Evolutionary conservation across 192 early-diverging fungal species (phyloP).

Genomic region (Mortierella alpina): DNA sequence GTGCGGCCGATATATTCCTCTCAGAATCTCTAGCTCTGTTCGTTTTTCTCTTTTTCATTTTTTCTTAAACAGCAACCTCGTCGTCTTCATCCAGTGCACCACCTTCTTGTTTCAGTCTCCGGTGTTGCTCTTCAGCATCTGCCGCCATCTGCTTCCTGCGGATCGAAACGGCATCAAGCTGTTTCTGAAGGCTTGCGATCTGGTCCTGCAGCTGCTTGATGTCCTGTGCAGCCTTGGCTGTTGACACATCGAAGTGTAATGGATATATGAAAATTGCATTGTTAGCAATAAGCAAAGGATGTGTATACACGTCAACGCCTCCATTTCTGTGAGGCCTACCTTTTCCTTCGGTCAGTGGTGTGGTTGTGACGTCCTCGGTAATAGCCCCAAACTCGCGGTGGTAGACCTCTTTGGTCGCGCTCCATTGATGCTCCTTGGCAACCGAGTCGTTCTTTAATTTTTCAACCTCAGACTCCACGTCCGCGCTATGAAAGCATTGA

Average conservation of each 20-base stretch:
- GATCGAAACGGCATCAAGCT: conserved; percentile 42
- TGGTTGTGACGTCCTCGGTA: conserved; percentile 3
- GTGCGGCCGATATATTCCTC: too few relatives aligned
- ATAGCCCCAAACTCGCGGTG: conserved; percentile 44
- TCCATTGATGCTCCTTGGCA: conserved; percentile 40
- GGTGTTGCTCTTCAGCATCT: conserved; percentile 40
- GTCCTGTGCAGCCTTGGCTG: conserved; percentile 36
- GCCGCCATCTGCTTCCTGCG: conserved; percentile 42
- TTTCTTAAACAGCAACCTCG: neutral
- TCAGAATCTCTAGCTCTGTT: too few relatives aligned
- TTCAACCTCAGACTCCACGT: conserved; percentile 20
- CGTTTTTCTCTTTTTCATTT: neutral
- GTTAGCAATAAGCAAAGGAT: neutral
- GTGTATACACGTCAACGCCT: neutral
- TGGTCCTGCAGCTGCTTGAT: conserved; percentile 44
- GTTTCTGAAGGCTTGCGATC: conserved; percentile 41
- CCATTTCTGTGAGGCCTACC: conserved; percentile 1
- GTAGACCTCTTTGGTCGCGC: conserved; percentile 48
- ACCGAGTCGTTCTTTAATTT: conserved; percentile 6
- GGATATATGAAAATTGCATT: neutral
- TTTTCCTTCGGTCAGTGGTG: conserved; percentile 28
- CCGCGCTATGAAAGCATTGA: neutral
- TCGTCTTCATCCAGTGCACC: conserved; percentile 14
- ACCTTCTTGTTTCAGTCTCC: conserved; percentile 18
- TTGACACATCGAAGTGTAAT: neutral